A percentile compares a stretch with the other conserved stretches of the same genome.
These are phyloP conservation scores for Ceratocystis diversiconidia DNA, from an alignment of 2,329 filamentous ascomycete genomes.

Conservation along the genomic window DNA sequence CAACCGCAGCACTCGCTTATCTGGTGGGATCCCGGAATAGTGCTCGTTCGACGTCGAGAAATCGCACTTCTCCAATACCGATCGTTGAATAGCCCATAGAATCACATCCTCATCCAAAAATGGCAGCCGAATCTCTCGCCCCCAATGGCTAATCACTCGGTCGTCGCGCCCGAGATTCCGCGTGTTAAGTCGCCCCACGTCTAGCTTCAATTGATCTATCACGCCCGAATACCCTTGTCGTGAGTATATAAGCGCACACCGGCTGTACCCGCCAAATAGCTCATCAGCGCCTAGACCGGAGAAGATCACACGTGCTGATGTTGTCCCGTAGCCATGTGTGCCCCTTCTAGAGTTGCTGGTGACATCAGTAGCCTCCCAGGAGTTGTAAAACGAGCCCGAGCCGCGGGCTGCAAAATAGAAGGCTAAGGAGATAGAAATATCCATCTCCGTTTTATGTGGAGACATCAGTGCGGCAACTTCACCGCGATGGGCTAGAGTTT, in stretches of 20 bases:
- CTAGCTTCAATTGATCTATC: conserved; percentile 68
- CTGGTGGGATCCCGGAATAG: conserved; percentile 45
- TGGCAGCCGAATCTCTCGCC: conserved; percentile 76
- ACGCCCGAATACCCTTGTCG: conserved; percentile 56
- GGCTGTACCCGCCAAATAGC: conserved; percentile 82
- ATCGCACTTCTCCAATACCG: conserved; percentile 77
- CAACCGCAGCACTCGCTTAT: conserved; percentile 56
- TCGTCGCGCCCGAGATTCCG: conserved; percentile 94
- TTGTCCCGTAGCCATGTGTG: conserved; percentile 38
- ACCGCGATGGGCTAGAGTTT: conserved; percentile 53
- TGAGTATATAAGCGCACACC: conserved; percentile 64
- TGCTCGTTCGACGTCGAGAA: conserved; percentile 35
- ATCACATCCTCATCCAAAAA: conserved; percentile 80
- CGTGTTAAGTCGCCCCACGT: conserved; percentile 73
- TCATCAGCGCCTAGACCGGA: conserved; percentile 94
- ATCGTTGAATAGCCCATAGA: conserved; percentile 58
- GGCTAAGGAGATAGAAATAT: conserved; percentile 82
- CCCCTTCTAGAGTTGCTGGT: neutral
- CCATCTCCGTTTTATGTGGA: conserved; percentile 97
- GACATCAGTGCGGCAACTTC: conserved; percentile 65
- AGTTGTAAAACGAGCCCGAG: conserved; percentile 30
- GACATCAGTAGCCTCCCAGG: conserved; percentile 11
- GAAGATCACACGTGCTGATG: conserved; percentile 66
- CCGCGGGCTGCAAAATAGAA: conserved; percentile 91
- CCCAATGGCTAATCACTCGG: conserved; percentile 77